phyloP scores from a whole-genome alignment of 306 rosid species.

The peach (Prunus persica) region Prunus_persica_NCBIv2 NC_034009.1:25055501-25056000 shows the following conservation, averaged over 20 bases:
- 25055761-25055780: too few relatives aligned
- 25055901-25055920: conserved; percentile 35
- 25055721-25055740: too few relatives aligned
- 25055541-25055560: neutral
- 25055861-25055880: conserved; percentile 24
- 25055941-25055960: conserved; percentile 30
- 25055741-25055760: too few relatives aligned
- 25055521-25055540: neutral
- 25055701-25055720: too few relatives aligned
- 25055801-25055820: too few relatives aligned
- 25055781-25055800: too few relatives aligned
- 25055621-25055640: neutral
- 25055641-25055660: neutral
- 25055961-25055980: neutral
- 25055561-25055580: neutral
- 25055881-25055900: conserved; percentile 21
- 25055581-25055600: too few relatives aligned
- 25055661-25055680: neutral
- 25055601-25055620: too few relatives aligned
- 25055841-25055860: conserved; percentile 2
- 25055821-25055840: neutral
- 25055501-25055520: too few relatives aligned
- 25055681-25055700: too few relatives aligned
- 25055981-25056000: neutral
- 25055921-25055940: conserved; percentile 66